Percentiles rank a stretch among this genome's conserved stretches.
phyloP scores from a whole-genome alignment of 768 basidiomycete genomes.

The Podaxis mareebaensis region DNA sequence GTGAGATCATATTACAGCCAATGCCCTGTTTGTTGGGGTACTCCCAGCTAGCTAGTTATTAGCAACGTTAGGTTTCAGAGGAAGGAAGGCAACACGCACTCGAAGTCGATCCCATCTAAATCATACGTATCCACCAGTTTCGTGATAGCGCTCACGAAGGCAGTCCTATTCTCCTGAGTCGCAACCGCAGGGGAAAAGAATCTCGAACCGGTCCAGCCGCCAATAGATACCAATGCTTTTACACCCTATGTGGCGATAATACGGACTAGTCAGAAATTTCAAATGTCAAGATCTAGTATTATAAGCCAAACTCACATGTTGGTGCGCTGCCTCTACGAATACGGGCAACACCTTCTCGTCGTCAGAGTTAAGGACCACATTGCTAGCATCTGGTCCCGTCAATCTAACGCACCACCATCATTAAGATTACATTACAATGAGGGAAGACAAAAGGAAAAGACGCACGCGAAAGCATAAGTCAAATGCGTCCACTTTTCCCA shows the following conservation, averaged over 20 bases:
- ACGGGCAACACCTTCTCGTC: constrained; percentile 44
- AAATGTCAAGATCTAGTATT: not conserved
- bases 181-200: constrained; percentile 63
- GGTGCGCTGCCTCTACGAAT: constrained; percentile 51
- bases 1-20: constrained; percentile 60
- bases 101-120: constrained; percentile 59
- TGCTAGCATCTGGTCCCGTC: constrained; percentile 28
- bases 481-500: constrained; percentile 56
- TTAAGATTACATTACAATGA: not conserved
- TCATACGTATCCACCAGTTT: constrained; percentile 45
- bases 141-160: constrained; percentile 55
- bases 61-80: not conserved
- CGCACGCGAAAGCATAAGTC: constrained; percentile 52
- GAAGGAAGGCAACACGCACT: constrained; percentile 29
- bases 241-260: constrained; percentile 44
- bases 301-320: constrained; percentile 31
- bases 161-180: constrained; percentile 51
- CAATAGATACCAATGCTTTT: constrained; percentile 57
- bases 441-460: not conserved
- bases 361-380: constrained; percentile 35
- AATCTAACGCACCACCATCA: constrained; percentile 22
- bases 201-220: constrained; percentile 65
- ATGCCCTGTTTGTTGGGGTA: constrained; percentile 69
- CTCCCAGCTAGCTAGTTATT: constrained; percentile 59
- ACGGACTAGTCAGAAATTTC: too few relatives aligned